Evolutionary conservation across 1,284 basidiomycete species (phyloP), one percentile per base, ranked within the genome.

Genomic region (Melanopsichium pennsylvanicum): DNA sequence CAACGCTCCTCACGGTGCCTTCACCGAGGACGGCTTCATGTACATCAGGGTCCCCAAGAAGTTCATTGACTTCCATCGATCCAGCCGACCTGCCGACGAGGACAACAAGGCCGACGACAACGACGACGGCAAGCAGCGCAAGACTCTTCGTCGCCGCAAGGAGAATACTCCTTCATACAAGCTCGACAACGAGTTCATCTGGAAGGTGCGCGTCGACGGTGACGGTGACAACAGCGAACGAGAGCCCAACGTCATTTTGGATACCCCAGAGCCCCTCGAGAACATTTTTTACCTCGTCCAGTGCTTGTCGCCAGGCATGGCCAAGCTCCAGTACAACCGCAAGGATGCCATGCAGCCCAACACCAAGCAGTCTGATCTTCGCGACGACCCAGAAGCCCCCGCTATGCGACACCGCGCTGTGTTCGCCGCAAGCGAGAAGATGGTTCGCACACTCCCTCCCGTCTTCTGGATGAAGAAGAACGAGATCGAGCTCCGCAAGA

Each of bases 401-500:
- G 62, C 74, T 22, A 66, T 72, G 52, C 69, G 75, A 42, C 72
- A 74, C 61, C 72, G 68, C 41, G 75, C 75, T 45, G 48, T 71
- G 51, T 69, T 78, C 31, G 75, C 74, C 37, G 60, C 63, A 36
- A 63, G 55, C 60, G 75, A 78, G 51, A 68, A 70, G 55, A 72
- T 74, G 62, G 46, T 60, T 40, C 71, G 75, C 46, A 62, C 57
- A 13, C 59, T 78, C 34, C 74, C 75, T 33, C 75, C 75, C 31
- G 59, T 61, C 48, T 76, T 69, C 63, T 78, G 75, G 75, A 62
- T 76, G 67, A 76, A 73, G 64, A 70, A 72, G 55, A 76, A 78
- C 60, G 60, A 56, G 46, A 72, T 67, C 32, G 59, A 68, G 57
- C 69, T 78, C 18, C 51, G 55, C 36, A 74, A 71, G 63, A 78